Evolutionary conservation across 108 stramenopile species (phyloP).

Genomic region (Pseudonitzschia delicatissima): DNA sequence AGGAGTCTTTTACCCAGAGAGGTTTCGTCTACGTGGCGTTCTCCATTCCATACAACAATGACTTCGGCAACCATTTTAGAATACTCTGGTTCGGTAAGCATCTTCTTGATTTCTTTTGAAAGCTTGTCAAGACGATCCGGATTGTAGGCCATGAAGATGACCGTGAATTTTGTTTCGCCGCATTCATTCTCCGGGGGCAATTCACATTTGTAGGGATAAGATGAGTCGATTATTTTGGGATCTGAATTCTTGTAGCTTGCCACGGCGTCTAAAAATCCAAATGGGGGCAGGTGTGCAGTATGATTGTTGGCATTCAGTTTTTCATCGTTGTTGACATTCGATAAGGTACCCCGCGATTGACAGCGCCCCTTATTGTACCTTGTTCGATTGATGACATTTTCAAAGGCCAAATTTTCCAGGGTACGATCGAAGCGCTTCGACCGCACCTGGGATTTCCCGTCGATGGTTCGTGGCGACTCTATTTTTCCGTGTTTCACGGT

Average conservation of each 20-base stretch:
- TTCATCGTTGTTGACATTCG: background rate
- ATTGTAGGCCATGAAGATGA: conserved; percentile 65
- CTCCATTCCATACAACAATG: conserved; percentile 85
- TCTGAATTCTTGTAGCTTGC: conserved; percentile 10
- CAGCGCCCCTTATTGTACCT: background rate
- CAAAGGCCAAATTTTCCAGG: background rate
- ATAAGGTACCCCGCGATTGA: background rate
- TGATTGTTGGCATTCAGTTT: conserved; percentile 1
- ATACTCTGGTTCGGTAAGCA: conserved; percentile 23
- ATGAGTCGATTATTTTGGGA: background rate
- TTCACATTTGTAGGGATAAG: conserved; percentile 37
- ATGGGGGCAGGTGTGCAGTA: conserved; percentile 29
- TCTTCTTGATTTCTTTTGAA: conserved; percentile 31
- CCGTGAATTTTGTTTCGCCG: conserved; percentile 43
- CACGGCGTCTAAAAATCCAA: conserved; percentile 44
- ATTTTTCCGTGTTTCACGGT: background rate
- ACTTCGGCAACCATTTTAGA: conserved; percentile 48
- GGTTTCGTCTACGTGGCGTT: conserved; percentile 46
- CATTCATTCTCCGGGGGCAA: conserved; percentile 54
- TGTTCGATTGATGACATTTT: background rate
- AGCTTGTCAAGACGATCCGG: conserved; percentile 46
- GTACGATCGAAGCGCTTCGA: background rate
- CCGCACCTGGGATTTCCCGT: too few relatives aligned
- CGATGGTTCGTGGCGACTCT: background rate
- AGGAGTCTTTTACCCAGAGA: conserved; percentile 45